These are phyloP conservation scores for Pythium chondricola DNA, from an alignment of 352 stramenopile genomes.

Conservation along the genomic window DNA sequence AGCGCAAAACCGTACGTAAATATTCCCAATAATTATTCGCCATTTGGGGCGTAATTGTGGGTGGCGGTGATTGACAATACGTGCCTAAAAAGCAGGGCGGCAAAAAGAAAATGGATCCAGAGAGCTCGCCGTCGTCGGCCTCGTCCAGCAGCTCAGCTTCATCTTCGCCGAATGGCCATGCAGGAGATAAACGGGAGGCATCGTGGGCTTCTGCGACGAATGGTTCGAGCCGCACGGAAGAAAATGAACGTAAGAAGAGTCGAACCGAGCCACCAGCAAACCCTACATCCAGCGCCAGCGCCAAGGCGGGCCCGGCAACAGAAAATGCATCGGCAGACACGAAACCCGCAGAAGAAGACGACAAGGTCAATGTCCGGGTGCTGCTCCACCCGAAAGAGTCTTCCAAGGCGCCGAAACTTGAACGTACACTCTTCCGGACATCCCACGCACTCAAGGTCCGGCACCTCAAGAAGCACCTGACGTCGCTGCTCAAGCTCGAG, in stretches of 20 bases:
- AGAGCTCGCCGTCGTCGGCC: conserved; percentile 24
- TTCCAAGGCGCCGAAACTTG: conserved; percentile 25
- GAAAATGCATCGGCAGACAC: not conserved
- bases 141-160: conserved; percentile 2
- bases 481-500: conserved; percentile 38
- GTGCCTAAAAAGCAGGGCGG: conserved; percentile 3
- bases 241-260: conserved; percentile 29
- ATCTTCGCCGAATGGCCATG: conserved; percentile 4
- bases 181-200: conserved; percentile 27
- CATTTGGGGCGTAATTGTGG: too few relatives aligned
- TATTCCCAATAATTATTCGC: not conserved
- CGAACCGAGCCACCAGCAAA: not conserved
- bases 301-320: conserved; percentile 3
- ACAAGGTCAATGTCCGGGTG: conserved; percentile 58
- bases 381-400: conserved; percentile 47
- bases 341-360: conserved; percentile 1
- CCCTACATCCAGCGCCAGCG: conserved; percentile 6
- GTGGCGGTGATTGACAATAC: not conserved
- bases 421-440: conserved; percentile 54
- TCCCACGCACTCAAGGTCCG: conserved; percentile 59
- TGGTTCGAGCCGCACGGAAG: conserved; percentile 1
- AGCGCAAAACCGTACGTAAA: conserved; percentile 41
- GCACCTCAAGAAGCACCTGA: conserved; percentile 69
- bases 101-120: conserved; percentile 27
- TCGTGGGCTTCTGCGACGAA: not conserved